Conservation (phyloP, 495 filamentous ascomycete species). For the Rhypophila decipiens region DNA sequence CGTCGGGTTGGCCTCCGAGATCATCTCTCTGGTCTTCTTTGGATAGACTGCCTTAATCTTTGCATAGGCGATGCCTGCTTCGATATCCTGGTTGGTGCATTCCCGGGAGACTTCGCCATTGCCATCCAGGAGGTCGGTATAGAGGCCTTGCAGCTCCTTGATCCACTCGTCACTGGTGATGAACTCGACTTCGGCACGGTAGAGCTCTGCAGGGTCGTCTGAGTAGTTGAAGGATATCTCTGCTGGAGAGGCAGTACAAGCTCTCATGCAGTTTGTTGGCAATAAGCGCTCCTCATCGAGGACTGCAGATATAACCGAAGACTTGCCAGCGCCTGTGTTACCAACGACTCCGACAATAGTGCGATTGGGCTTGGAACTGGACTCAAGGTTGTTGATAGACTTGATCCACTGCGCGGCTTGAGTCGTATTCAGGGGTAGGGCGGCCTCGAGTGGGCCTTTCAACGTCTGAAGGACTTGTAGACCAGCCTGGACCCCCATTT, state of each 20-base stretch:
- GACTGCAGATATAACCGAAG: conserved; percentile 54
- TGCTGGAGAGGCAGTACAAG: conserved; percentile 61
- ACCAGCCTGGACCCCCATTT: conserved; percentile 22
- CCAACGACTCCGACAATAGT: conserved; percentile 54
- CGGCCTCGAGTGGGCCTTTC: conserved; percentile 1
- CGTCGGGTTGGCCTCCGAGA: conserved; percentile 23
- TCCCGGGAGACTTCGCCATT: conserved; percentile 31
- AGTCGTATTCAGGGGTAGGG: neutral
- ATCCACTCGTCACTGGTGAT: conserved; percentile 50
- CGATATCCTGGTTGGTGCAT: conserved; percentile 34
- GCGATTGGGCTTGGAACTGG: conserved; percentile 12
- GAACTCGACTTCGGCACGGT: conserved; percentile 58
- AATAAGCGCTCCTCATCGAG: conserved; percentile 42
- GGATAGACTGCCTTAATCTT: conserved; percentile 66
- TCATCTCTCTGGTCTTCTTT: conserved; percentile 37
- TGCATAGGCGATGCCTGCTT: conserved; percentile 54
- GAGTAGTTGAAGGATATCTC: conserved; percentile 56
- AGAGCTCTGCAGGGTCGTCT: conserved; percentile 35
- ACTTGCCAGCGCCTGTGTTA: conserved; percentile 54
- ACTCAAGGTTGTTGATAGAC: conserved; percentile 27
- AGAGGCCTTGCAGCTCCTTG: conserved; percentile 44
- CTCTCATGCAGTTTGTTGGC: conserved; percentile 39
- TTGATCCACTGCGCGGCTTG: conserved; percentile 27
- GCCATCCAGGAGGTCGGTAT: conserved; percentile 44
- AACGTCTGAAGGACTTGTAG: conserved; percentile 18